Percentiles rank a stretch among this genome's conserved stretches.
Evolutionary conservation across 768 basidiomycete genomes (phyloP).

Genomic region (Russula vinacea): DNA sequence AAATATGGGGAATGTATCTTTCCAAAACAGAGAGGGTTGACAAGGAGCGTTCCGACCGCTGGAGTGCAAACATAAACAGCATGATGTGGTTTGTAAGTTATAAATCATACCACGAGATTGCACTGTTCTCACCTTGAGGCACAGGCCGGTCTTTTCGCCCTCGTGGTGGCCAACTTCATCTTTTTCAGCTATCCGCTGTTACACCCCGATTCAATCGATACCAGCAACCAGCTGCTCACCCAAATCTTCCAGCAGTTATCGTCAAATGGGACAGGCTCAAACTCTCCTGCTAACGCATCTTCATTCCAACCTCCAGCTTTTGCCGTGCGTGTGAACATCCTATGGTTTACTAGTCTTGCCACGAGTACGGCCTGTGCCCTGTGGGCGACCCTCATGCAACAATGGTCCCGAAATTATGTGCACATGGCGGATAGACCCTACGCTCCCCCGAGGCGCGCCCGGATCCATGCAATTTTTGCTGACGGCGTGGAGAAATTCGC

Average conservation of each 20-base stretch:
- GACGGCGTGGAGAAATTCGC: conserved; percentile 20
- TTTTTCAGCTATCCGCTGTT: conserved; percentile 27
- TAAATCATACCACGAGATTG: too few relatives aligned
- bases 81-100: too few relatives aligned
- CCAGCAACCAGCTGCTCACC: conserved; percentile 14
- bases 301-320: conserved; percentile 4
- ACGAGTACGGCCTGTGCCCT: conserved; percentile 23
- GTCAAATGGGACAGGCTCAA: neutral
- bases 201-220: conserved; percentile 19
- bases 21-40: too few relatives aligned
- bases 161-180: conserved; percentile 28
- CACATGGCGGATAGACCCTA: conserved; percentile 18
- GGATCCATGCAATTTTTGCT: conserved; percentile 21
- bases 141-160: conserved; percentile 33
- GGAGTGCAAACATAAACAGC: too few relatives aligned
- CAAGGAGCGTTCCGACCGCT: too few relatives aligned
- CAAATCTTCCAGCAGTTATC: conserved; percentile 25
- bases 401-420: conserved; percentile 24
- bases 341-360: conserved; percentile 26
- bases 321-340: conserved; percentile 23
- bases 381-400: conserved; percentile 26
- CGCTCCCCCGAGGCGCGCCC: conserved; percentile 19
- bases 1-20: too few relatives aligned
- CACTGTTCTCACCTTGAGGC: neutral
- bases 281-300: neutral